Evolutionary conservation across 2,329 filamentous ascomycete genomes (phyloP).

Genomic region (Penicillium sp.): DNA sequence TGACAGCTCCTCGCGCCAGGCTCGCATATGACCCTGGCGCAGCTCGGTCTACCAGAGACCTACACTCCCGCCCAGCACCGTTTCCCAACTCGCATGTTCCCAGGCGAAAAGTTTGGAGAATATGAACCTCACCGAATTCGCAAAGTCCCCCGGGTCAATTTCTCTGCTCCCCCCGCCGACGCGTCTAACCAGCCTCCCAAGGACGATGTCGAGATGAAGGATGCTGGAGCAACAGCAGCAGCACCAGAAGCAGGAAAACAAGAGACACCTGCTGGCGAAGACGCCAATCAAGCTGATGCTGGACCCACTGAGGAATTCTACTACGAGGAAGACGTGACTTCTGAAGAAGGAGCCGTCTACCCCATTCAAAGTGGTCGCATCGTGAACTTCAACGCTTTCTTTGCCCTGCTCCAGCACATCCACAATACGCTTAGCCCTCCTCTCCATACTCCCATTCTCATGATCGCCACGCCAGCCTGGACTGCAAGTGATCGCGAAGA

Average conservation of each 20-base stretch:
- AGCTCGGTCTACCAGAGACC: constrained; percentile 86
- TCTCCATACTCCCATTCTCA: constrained; percentile 90
- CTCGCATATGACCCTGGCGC: constrained; percentile 86
- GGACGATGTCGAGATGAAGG: constrained; percentile 52
- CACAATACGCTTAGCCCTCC: constrained; percentile 87
- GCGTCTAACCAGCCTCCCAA: constrained; percentile 41
- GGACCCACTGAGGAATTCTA: constrained; percentile 56
- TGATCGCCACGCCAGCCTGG: constrained; percentile 90
- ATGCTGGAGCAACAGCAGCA: constrained; percentile 37
- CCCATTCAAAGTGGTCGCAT: constrained; percentile 82
- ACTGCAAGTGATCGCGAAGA: constrained; percentile 83
- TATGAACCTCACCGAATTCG: constrained; percentile 83
- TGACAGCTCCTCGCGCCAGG: constrained; percentile 62
- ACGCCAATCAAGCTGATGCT: constrained; percentile 25
- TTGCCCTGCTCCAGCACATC: constrained; percentile 89
- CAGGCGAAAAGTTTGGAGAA: constrained; percentile 73
- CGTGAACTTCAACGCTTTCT: constrained; percentile 88
- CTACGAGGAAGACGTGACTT: constrained; percentile 87
- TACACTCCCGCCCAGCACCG: constrained; percentile 82
- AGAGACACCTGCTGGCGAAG: neutral
- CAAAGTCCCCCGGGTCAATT: constrained; percentile 41
- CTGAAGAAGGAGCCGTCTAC: constrained; percentile 86
- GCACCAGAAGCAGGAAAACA: constrained; percentile 6
- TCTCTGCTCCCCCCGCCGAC: constrained; percentile 22
- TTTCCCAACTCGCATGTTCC: constrained; percentile 92